Base-by-base conservation (phyloP, 208 protist species). In the Leptomonas pyrrhocoris region DNA sequence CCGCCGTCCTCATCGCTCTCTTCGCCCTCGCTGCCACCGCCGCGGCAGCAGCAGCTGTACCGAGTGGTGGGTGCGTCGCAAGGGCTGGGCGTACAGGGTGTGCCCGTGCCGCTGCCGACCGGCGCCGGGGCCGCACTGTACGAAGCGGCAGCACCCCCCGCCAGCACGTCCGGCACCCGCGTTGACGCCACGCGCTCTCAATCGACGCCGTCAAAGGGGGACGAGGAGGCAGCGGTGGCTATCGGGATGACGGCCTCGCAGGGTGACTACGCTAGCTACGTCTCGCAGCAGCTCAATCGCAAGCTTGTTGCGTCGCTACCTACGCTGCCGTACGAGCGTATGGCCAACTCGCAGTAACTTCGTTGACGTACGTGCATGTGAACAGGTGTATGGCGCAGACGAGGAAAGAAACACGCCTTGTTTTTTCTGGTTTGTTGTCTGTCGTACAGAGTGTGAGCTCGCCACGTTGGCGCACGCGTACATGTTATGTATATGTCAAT, bases 171-270 rank as follows among this genome's bases (percentile, higher is more conserved):
- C 0, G 13, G 45, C 7, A 18, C 58, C 16, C 45, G 50, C 4
- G 28, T 19, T 3, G 57, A 61, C 18, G 42, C 12, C 18, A 6
- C 31, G 9, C 38, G 38, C 12, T 11, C 27, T 28, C 67, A 56
- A 3, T 55, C 72, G 30, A 45, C 38, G 4, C 57, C 64, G 0
- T 34, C 23, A 23, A 48, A 43, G 38, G 31, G 13, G 18, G 27
- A 45, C 8, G 63, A 58, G 18, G 64, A 31, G 30, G 19, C 23
- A 27, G 42, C 53, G 6, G 67, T 80, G 5, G 73, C 62, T 1
- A 75, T 86, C 46, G 83, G 79, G 13, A 59, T 90, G 75, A 91
- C 88, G 15, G 60, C 69, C 2, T 84, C 89, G 55, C 85, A 91
- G 53, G 79, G 72, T 12, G 74, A 80, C 27, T 90, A 92, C 70